Conservation (phyloP, 1,284 basidiomycete genomes). For the Cryptococcus deneoformans region DNA sequence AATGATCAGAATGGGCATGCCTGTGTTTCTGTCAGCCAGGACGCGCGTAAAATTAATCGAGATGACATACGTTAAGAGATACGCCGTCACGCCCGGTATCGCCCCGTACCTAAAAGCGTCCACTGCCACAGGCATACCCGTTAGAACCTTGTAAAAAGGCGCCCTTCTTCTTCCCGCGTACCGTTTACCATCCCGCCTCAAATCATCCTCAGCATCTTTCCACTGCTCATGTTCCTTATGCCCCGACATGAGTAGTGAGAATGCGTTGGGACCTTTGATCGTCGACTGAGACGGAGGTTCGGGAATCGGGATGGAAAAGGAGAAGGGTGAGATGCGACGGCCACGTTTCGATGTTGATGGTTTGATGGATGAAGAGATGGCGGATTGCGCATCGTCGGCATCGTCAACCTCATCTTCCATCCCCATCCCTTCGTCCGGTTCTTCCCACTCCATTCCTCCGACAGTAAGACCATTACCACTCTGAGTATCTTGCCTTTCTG, state of each 20-base stretch:
- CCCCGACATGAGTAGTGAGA: slow-evolving; percentile 78
- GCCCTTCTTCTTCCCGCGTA: slow-evolving; percentile 65
- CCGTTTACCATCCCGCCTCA: slow-evolving; percentile 45
- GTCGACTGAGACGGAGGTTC: slow-evolving; percentile 12
- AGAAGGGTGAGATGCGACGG: slow-evolving; percentile 27
- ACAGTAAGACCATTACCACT: neutral
- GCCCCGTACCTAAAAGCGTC: slow-evolving; percentile 91
- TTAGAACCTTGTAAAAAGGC: slow-evolving; percentile 91
- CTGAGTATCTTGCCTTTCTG: neutral
- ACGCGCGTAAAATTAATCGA: too few species aligned
- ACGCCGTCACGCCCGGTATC: slow-evolving; percentile 83
- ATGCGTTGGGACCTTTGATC: slow-evolving; percentile 54
- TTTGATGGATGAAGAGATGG: slow-evolving; percentile 2
- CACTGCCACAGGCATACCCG: slow-evolving; percentile 96
- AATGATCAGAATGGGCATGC: slow-evolving; percentile 93
- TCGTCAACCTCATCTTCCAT: slow-evolving; percentile 44
- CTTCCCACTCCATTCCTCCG: slow-evolving; percentile 35
- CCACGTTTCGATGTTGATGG: slow-evolving; percentile 4
- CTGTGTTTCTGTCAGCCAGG: slow-evolving; percentile 49
- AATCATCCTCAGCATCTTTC: slow-evolving; percentile 64
- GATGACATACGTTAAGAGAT: slow-evolving; percentile 72
- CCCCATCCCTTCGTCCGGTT: slow-evolving; percentile 47
- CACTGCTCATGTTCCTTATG: slow-evolving; percentile 75
- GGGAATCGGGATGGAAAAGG: slow-evolving; percentile 19
- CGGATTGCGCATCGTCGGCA: slow-evolving; percentile 3